A percentile compares a stretch with the other conserved stretches of the same genome.
Evolutionary conservation across 495 filamentous ascomycete species (phyloP).

Genomic region (Daldinia childiae): DNA sequence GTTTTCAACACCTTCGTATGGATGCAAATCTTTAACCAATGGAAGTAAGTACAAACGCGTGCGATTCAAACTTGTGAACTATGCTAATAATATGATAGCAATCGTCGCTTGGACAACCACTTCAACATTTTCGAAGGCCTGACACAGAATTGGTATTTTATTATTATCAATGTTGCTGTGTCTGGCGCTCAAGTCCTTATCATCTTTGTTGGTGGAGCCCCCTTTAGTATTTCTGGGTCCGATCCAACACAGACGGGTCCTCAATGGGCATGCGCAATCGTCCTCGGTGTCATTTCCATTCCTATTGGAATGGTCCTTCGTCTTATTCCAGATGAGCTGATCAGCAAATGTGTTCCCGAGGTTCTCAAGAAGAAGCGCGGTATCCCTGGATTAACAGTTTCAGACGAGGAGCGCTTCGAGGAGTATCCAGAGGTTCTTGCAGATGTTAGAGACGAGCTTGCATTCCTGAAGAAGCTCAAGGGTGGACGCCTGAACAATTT

Average conservation of each 20-base stretch:
- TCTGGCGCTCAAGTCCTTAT: slow-evolving; percentile 83
- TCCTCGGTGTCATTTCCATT: slow-evolving; percentile 76
- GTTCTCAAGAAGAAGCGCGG: slow-evolving; percentile 70
- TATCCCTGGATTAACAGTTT: slow-evolving; percentile 65
- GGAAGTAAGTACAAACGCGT: slow-evolving; percentile 69
- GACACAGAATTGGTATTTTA: slow-evolving; percentile 79
- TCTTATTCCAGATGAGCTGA: slow-evolving; percentile 61
- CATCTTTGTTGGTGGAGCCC: slow-evolving; percentile 75
- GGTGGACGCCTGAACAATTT: slow-evolving; percentile 90
- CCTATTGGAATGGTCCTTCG: slow-evolving; percentile 78
- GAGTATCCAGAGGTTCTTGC: slow-evolving; percentile 77
- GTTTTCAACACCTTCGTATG: slow-evolving; percentile 96
- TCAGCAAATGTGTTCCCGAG: slow-evolving; percentile 74
- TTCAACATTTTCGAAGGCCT: slow-evolving; percentile 92
- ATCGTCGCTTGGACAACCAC: slow-evolving; percentile 86
- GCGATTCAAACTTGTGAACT: neutral
- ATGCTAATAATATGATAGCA: slow-evolving; percentile 60
- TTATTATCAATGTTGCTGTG: slow-evolving; percentile 83
- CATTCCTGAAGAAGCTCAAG: slow-evolving; percentile 89
- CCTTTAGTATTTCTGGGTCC: slow-evolving; percentile 71
- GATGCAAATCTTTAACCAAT: slow-evolving; percentile 98
- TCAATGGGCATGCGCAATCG: slow-evolving; percentile 81
- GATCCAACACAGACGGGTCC: slow-evolving; percentile 60
- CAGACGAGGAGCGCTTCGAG: slow-evolving; percentile 74
- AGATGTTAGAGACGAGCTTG: slow-evolving; percentile 82